These are phyloP conservation scores for Cytospora schulzeri DNA, from an alignment of 2,329 filamentous ascomycete genomes.

Conservation along the genomic window DNA sequence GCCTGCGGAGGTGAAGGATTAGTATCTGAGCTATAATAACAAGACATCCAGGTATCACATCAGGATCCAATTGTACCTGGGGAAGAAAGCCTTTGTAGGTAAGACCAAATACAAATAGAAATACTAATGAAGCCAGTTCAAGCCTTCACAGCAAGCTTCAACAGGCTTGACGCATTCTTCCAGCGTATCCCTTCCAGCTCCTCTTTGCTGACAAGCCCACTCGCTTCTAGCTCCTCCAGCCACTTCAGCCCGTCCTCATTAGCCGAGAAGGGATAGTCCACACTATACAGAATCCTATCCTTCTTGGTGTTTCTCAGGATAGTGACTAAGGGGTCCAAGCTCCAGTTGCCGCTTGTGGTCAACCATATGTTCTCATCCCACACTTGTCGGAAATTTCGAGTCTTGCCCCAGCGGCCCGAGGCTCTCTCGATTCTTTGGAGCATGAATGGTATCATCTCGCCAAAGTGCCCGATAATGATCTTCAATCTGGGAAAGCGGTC, in stretches of 20 bases:
- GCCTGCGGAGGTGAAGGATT: too few relatives aligned
- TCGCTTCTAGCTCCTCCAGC: slow-evolving; percentile 50
- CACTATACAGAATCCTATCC: slow-evolving; percentile 57
- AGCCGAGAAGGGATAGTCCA: slow-evolving; percentile 58
- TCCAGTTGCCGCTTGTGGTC: slow-evolving; percentile 58
- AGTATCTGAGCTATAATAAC: not conserved
- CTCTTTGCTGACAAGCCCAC: slow-evolving; percentile 50
- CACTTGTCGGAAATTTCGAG: slow-evolving; percentile 47
- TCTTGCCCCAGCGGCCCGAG: slow-evolving; percentile 35
- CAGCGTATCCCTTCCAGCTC: slow-evolving; percentile 52
- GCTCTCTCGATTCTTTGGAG: slow-evolving; percentile 47
- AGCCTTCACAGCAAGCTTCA: slow-evolving; percentile 39
- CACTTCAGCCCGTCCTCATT: slow-evolving; percentile 52
- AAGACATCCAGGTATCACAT: not conserved
- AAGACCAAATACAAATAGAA: too few relatives aligned
- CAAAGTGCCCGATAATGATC: slow-evolving; percentile 56
- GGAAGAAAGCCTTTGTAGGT: too few relatives aligned
- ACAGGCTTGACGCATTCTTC: slow-evolving; percentile 52
- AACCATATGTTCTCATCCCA: slow-evolving; percentile 61
- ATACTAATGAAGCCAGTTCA: not conserved
- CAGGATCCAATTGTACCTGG: too few relatives aligned
- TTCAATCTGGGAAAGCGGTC: slow-evolving; percentile 56
- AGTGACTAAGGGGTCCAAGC: slow-evolving; percentile 49
- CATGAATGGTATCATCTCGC: slow-evolving; percentile 57
- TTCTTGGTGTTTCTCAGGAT: slow-evolving; percentile 47